Percentiles rank a stretch among this genome's conserved stretches.
phyloP scores from a whole-genome alignment of 2,329 filamentous ascomycete genomes.

The Cercospora zeina region DNA sequence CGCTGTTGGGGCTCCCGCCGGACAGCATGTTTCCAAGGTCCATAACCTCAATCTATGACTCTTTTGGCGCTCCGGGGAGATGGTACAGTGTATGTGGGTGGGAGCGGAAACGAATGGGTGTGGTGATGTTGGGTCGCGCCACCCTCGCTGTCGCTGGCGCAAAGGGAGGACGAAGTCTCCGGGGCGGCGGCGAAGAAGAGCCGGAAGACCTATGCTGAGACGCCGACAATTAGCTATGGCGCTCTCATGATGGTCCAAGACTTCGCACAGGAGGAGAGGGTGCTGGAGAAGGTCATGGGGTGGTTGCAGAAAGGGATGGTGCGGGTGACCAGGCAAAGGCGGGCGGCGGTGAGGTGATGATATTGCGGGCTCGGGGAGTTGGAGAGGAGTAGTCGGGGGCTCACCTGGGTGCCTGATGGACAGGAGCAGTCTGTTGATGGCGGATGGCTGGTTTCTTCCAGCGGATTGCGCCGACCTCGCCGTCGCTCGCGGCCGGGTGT shows the following conservation, averaged over 20 bases:
- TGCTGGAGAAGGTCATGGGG: constrained; percentile 14
- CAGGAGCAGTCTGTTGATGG: constrained; percentile 31
- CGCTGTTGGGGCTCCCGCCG: constrained; percentile 28
- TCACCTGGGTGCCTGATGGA: constrained; percentile 34
- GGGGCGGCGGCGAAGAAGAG: constrained; percentile 18
- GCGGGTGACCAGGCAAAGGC: constrained; percentile 26
- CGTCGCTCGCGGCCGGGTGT: constrained; percentile 30
- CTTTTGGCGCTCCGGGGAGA: constrained; percentile 14
- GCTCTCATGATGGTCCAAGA: constrained; percentile 1
- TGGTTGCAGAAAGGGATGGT: constrained; percentile 29
- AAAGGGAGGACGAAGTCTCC: constrained; percentile 27
- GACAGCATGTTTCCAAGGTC: constrained; percentile 43
- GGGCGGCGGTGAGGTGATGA: constrained; percentile 24
- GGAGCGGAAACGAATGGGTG: constrained; percentile 19
- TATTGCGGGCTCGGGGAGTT: constrained; percentile 26
- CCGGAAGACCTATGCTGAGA: constrained; percentile 14
- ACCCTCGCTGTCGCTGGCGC: constrained; percentile 37
- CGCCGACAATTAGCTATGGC: constrained; percentile 15
- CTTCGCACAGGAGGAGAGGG: constrained; percentile 2
- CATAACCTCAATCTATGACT: constrained; percentile 34
- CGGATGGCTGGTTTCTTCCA: constrained; percentile 31
- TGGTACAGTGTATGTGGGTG: constrained; percentile 20
- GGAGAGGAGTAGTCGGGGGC: constrained; percentile 23
- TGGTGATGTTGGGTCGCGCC: constrained; percentile 18
- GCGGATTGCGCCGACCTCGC: constrained; percentile 27